Evolutionary conservation across 1,284 basidiomycete genomes (phyloP).

Genomic region (Xerocomus amazonicus): DNA sequence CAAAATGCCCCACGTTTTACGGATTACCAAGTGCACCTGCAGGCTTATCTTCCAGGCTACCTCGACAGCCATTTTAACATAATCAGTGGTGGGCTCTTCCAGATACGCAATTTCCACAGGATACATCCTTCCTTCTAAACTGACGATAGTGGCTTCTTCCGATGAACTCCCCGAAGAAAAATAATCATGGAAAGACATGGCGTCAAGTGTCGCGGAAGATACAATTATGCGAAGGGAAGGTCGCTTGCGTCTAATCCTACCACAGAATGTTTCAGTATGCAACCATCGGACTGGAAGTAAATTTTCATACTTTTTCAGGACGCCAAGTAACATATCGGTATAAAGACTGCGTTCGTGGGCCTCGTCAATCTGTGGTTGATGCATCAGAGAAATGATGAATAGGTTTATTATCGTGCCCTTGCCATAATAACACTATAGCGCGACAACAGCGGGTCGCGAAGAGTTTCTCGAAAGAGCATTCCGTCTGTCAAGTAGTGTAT

Average conservation of each 20-base stretch:
- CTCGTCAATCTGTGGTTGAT: conserved; percentile 76
- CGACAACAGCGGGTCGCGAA: conserved; percentile 84
- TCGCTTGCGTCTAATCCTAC: conserved; percentile 83
- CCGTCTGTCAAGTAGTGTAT: conserved; percentile 98
- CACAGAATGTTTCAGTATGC: conserved; percentile 16
- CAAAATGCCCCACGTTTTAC: neutral
- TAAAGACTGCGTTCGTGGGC: conserved; percentile 95
- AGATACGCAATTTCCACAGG: conserved; percentile 84
- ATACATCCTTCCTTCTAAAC: conserved; percentile 90
- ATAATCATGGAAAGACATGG: conserved; percentile 83
- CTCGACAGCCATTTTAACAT: conserved; percentile 80
- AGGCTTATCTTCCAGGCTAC: conserved; percentile 85
- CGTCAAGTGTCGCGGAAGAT: conserved; percentile 95
- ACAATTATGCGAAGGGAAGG: conserved; percentile 87
- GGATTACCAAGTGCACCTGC: conserved; percentile 47
- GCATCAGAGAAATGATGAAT: conserved; percentile 6
- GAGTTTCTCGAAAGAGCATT: conserved; percentile 93
- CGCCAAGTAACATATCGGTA: conserved; percentile 89
- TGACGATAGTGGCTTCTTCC: conserved; percentile 74
- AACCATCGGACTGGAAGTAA: neutral
- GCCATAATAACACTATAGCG: conserved; percentile 96
- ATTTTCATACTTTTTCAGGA: conserved; percentile 77
- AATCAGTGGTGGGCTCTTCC: conserved; percentile 73
- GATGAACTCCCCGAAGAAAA: conserved; percentile 59
- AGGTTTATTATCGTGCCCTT: conserved; percentile 26